Evolutionary conservation across 2,329 filamentous ascomycete species (phyloP).

Genomic region (Xylaria sp.): DNA sequence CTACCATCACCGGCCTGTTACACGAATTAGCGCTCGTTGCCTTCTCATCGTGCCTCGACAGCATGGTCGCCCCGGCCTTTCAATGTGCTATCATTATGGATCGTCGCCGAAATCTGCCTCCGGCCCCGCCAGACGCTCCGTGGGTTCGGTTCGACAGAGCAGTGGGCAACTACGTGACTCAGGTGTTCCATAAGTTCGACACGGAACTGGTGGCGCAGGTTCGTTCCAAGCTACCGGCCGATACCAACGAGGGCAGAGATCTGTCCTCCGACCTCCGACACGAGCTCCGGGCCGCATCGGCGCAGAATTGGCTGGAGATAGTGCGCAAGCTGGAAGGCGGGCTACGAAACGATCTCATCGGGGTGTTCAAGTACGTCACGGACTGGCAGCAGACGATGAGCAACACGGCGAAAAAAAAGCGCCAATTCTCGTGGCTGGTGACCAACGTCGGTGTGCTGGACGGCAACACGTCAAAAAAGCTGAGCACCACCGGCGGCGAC

Average conservation of each 20-base stretch:
- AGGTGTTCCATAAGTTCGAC: conserved; percentile 22
- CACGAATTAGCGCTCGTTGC: conserved; percentile 23
- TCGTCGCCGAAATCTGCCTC: conserved; percentile 14
- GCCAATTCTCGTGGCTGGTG: conserved; percentile 39
- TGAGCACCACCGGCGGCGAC: neutral
- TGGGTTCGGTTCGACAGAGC: conserved; percentile 9
- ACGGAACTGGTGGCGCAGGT: conserved; percentile 18
- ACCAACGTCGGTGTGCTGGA: conserved; percentile 42
- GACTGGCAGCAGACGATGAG: conserved; percentile 40
- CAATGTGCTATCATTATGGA: conserved; percentile 19
- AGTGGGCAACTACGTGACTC: conserved; percentile 28
- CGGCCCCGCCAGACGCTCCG: conserved; percentile 3
- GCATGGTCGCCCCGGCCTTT: conserved; percentile 16
- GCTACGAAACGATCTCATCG: conserved; percentile 38
- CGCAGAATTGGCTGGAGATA: conserved; percentile 36
- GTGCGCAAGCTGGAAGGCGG: conserved; percentile 30
- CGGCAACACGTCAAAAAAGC: conserved; percentile 12
- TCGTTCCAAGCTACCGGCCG: conserved; percentile 10
- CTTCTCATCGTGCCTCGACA: conserved; percentile 11
- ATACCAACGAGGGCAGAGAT: neutral
- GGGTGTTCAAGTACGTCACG: conserved; percentile 38
- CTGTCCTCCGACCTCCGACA: conserved; percentile 11
- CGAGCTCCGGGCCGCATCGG: conserved; percentile 27
- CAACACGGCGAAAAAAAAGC: conserved; percentile 31
- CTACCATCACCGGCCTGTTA: conserved; percentile 32